Evolutionary conservation across 192 early-diverging fungal genomes (phyloP).

Genomic region (Spizellomyces punctatus): DNA sequence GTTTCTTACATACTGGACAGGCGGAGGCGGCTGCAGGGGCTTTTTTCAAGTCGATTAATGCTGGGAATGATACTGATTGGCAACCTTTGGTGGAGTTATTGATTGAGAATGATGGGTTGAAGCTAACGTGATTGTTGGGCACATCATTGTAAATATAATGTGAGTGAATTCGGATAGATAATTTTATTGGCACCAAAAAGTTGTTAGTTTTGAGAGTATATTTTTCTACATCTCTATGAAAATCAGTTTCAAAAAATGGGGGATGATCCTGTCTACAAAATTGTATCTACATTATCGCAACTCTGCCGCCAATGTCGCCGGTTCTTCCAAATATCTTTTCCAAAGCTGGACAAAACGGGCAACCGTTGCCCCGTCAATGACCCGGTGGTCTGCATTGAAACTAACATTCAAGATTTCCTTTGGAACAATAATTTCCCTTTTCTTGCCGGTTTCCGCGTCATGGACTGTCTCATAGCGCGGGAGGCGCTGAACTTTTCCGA

Average conservation of each 20-base stretch:
- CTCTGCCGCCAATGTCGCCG: constrained; percentile 61
- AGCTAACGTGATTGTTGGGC: constrained; percentile 39
- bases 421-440: constrained; percentile 72
- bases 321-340: constrained; percentile 87
- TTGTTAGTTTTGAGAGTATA: no score
- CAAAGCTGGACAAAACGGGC: constrained; percentile 86
- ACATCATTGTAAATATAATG: no score
- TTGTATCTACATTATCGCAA: background rate
- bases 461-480: constrained; percentile 76
- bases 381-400: constrained; percentile 95
- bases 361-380: constrained; percentile 94
- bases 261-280: no score
- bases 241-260: no score
- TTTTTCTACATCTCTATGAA: no score
- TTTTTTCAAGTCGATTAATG: constrained; percentile 61
- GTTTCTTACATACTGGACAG: constrained; percentile 59
- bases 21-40: constrained; percentile 61
- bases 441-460: constrained; percentile 55
- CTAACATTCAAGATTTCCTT: constrained; percentile 78
- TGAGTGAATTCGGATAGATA: no score
- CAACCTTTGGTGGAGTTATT: constrained; percentile 62
- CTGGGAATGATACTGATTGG: constrained; percentile 69
- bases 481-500: constrained; percentile 80
- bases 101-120: constrained; percentile 56
- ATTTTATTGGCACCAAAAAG: no score